Evolutionary conservation across 441 rosid species (phyloP).

Genomic region (Corymbia calophylla): DNA sequence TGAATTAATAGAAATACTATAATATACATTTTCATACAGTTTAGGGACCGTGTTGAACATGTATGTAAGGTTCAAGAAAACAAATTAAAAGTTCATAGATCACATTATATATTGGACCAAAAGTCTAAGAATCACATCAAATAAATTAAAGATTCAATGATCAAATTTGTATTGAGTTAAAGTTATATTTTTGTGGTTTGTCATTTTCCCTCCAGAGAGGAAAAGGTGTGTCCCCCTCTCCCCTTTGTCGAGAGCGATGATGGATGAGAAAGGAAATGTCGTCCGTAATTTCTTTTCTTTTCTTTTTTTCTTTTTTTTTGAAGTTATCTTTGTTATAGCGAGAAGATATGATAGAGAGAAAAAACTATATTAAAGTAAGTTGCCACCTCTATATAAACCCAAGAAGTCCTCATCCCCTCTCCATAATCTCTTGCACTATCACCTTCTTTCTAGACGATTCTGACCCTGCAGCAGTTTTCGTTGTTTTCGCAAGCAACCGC

Average conservation of each 20-base stretch:
- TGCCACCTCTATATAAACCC: neutral
- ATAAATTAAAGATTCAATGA: no score
- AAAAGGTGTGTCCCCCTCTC: neutral
- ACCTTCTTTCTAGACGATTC: neutral
- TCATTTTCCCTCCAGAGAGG: neutral
- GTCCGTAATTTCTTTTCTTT: neutral
- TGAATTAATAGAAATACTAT: no score
- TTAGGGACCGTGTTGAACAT: no score
- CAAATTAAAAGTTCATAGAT: no score
- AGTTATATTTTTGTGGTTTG: no score
- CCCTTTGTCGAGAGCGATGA: neutral
- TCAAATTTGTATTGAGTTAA: no score
- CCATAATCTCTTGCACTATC: constrained; percentile 15
- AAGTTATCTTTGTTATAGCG: neutral
- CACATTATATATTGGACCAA: no score
- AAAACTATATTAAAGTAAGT: neutral
- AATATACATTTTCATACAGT: no score
- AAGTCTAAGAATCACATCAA: no score
- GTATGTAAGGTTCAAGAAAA: no score
- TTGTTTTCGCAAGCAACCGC: neutral
- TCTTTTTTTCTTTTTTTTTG: no score
- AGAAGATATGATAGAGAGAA: neutral
- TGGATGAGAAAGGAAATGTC: neutral
- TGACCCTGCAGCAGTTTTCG: neutral
- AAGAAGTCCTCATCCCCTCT: neutral